phyloP scores from a whole-genome alignment of 768 basidiomycete species.

The Serendipita sp. region DNA sequence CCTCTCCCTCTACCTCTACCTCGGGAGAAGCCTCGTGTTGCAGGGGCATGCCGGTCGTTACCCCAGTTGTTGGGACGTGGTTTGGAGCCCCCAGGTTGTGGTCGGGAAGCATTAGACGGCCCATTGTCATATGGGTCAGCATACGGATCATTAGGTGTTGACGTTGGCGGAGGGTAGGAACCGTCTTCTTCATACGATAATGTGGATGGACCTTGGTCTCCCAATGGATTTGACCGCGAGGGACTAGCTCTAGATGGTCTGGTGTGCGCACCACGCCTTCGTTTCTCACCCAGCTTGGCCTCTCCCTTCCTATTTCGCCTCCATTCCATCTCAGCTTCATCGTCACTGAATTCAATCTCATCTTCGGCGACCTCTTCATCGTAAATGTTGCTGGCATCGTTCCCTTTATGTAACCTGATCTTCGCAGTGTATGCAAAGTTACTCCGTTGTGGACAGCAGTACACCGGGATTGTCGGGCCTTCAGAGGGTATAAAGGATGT shows the following conservation, averaged over 20 bases:
- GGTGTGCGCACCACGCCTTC: background rate
- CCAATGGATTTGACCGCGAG: background rate
- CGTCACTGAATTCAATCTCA: constrained; percentile 89
- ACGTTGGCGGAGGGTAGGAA: too few species aligned
- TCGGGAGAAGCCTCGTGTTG: background rate
- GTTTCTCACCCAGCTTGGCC: background rate
- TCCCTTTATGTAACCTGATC: constrained; percentile 59
- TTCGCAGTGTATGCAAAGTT: constrained; percentile 68
- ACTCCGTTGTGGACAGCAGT: constrained; percentile 66
- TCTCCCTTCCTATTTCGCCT: constrained; percentile 37
- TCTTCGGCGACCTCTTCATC: constrained; percentile 88
- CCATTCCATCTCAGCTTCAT: constrained; percentile 72
- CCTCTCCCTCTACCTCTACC: background rate
- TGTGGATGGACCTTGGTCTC: too few species aligned
- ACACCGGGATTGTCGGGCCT: constrained; percentile 38
- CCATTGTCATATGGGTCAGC: too few species aligned
- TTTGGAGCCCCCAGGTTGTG: too few species aligned
- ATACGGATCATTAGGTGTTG: too few species aligned
- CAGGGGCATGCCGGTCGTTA: too few species aligned
- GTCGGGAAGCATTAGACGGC: too few species aligned
- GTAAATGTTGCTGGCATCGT: constrained; percentile 85
- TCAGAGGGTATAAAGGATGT: constrained; percentile 21
- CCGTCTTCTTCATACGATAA: too few species aligned
- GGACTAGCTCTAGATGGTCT: background rate
- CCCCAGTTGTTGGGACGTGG: too few species aligned